Base-by-base conservation (phyloP, 2,329 filamentous ascomycete genomes). In the Xylaria sp. region DNA sequence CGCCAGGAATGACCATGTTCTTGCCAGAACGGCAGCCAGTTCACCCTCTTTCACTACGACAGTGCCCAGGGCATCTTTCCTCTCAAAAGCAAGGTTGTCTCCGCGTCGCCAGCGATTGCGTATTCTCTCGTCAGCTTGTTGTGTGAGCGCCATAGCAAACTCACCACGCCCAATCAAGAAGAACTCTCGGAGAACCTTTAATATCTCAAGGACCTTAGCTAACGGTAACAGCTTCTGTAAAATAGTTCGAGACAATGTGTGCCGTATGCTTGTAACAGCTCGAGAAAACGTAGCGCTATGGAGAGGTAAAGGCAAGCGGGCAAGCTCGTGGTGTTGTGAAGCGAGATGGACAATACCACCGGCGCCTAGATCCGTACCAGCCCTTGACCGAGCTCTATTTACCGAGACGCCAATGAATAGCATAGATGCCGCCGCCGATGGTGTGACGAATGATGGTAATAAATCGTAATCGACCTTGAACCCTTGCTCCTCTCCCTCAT, bases 331-430 rank as follows among this genome's bases (percentile, higher is more conserved):
- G 7, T 94, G 80, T 69, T 94, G 90, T 0, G 83, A 80, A 0
- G 88, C 83, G 1, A 90, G 76, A 53, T 90, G 80, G 18, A 83
- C 79, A 3, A 86, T 75, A 35, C 85, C 83, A 39, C 76, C 75
- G 18, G 78, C 65, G 55, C 76, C 72, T 11, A 76, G 74, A 60
- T 79, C 76, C 8, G 76, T 70, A 52, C 74, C 78, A 58, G 78
- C 78, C 66, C 78, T 80, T 13, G 83, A 80, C 54, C 89, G 83
- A 57, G 96, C 88, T 65, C 96, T 90, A 67, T 95, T 91, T 52
- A 97, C 78, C 0, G 92, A 95, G 65, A 89, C 90, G 9, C 94
- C 94, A 63, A 97, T 88, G 70, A 97, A 97, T 4, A 97, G 78
- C 72, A 97, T 91, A 0, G 92, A 96, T 2, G 84, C 81, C 6